phyloP scores from a whole-genome alignment of 352 stramenopile species.

The Phytophthora hibernalis region DNA sequence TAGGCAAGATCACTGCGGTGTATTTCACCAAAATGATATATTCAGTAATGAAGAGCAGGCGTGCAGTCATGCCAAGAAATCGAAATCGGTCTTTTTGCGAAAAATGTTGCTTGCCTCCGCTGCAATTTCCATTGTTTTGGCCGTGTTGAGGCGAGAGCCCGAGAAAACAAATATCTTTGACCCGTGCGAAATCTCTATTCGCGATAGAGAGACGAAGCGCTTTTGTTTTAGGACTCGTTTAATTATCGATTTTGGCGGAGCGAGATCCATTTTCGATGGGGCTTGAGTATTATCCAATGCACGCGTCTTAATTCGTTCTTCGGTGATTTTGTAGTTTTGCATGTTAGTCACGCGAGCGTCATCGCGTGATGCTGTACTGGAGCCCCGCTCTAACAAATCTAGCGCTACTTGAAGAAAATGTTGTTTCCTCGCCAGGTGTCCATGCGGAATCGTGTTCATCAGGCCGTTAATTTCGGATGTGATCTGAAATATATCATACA shows the following conservation, averaged over 20 bases:
- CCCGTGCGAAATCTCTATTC: too few species aligned
- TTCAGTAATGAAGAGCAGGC: slow-evolving; percentile 8
- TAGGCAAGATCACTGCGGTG: slow-evolving; percentile 8
- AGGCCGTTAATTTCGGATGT: background rate
- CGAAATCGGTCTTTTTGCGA: background rate
- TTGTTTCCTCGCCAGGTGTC: background rate
- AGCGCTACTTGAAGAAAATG: slow-evolving; percentile 13
- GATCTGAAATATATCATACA: background rate
- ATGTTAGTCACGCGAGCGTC: background rate
- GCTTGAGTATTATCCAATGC: too few species aligned
- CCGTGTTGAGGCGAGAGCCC: too few species aligned
- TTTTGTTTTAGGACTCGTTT: too few species aligned
- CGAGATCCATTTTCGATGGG: too few species aligned
- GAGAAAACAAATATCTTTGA: too few species aligned
- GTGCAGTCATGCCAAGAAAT: background rate
- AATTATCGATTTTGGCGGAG: too few species aligned
- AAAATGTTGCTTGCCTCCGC: background rate
- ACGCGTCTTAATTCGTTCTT: too few species aligned
- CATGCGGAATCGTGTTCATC: slow-evolving; percentile 7
- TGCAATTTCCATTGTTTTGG: slow-evolving; percentile 28
- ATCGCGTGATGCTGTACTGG: too few species aligned
- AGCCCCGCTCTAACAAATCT: too few species aligned
- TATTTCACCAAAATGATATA: slow-evolving; percentile 9
- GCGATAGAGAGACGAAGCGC: too few species aligned
- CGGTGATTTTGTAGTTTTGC: background rate